These are phyloP conservation scores for Colletotrichum kahawae DNA, from an alignment of 2,329 filamentous ascomycete genomes.

Conservation along the genomic window DNA sequence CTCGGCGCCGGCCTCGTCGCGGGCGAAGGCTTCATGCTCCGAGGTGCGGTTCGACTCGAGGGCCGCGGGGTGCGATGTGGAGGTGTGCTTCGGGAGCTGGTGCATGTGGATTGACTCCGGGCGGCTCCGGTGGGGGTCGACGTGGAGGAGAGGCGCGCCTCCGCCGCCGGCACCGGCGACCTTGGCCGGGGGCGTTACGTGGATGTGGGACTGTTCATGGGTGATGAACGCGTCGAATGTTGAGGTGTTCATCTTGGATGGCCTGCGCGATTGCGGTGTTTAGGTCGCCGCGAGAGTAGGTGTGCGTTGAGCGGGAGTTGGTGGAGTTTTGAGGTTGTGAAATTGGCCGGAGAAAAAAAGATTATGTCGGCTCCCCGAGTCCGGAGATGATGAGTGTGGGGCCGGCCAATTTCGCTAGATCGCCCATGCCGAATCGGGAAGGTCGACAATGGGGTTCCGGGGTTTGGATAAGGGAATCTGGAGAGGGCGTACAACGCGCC, in stretches of 20 bases:
- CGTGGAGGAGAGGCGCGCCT: background rate
- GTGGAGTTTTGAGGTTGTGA: background rate
- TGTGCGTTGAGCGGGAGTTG: background rate
- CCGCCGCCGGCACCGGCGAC: background rate
- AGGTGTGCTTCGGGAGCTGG: background rate
- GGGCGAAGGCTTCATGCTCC: background rate
- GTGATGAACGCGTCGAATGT: background rate
- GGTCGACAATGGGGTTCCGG: background rate
- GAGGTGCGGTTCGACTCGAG: background rate
- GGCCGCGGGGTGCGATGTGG: background rate
- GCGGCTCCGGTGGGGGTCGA: background rate
- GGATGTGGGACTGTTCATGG: background rate
- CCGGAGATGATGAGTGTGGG: background rate
- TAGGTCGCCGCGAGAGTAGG: accelerated
- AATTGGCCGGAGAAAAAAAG: background rate
- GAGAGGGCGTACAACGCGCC: accelerated
- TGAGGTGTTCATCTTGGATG: background rate
- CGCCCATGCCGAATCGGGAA: background rate
- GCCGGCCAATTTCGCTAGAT: background rate
- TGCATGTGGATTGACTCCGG: background rate
- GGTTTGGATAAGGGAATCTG: background rate
- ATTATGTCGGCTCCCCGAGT: background rate
- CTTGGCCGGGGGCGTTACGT: background rate
- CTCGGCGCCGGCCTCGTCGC: constrained; percentile 25
- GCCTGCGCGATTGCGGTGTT: accelerated